phyloP scores from a whole-genome alignment of 2,329 filamentous ascomycete species.

The Fusarium lateritium region DNA sequence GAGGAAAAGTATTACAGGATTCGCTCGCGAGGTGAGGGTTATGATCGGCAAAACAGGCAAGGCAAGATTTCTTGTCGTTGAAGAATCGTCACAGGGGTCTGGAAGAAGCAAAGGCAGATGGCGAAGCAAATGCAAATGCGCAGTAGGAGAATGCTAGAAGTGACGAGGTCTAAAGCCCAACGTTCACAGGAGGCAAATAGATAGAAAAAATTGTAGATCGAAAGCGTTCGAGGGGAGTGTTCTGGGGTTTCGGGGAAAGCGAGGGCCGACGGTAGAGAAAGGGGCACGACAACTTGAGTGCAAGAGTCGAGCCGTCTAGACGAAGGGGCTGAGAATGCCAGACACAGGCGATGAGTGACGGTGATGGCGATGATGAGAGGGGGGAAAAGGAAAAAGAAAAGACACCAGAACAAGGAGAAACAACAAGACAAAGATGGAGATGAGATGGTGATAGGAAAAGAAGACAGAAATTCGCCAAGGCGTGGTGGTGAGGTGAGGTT shows the following conservation, averaged over 20 bases:
- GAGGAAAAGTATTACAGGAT: constrained; percentile 50
- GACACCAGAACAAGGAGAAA: constrained; percentile 50
- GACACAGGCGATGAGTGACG: constrained; percentile 47
- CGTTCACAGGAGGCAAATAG: constrained; percentile 47
- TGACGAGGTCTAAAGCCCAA: constrained; percentile 51
- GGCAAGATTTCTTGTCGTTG: constrained; percentile 48
- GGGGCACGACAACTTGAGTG: constrained; percentile 50
- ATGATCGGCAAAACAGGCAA: constrained; percentile 32
- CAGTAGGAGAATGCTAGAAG: constrained; percentile 43
- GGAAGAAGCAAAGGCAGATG: constrained; percentile 48
- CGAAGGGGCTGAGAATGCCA: constrained; percentile 45
- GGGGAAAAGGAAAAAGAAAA: constrained; percentile 43
- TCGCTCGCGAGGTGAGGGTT: constrained; percentile 42
- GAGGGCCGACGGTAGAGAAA: constrained; percentile 51
- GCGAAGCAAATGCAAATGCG: constrained; percentile 49
- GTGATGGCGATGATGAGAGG: constrained; percentile 50
- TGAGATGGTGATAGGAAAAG: constrained; percentile 49
- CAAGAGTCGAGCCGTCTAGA: constrained; percentile 42
- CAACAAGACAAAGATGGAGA: constrained; percentile 44
- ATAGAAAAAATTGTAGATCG: constrained; percentile 39
- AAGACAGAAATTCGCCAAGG: constrained; percentile 39
- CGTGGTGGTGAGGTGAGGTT: constrained; percentile 45
- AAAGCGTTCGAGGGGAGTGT: constrained; percentile 35
- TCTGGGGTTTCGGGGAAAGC: constrained; percentile 43
- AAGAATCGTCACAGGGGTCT: constrained; percentile 45